Conservation (phyloP, 495 filamentous ascomycete species). For the Daldinia vernicosa region DNA sequence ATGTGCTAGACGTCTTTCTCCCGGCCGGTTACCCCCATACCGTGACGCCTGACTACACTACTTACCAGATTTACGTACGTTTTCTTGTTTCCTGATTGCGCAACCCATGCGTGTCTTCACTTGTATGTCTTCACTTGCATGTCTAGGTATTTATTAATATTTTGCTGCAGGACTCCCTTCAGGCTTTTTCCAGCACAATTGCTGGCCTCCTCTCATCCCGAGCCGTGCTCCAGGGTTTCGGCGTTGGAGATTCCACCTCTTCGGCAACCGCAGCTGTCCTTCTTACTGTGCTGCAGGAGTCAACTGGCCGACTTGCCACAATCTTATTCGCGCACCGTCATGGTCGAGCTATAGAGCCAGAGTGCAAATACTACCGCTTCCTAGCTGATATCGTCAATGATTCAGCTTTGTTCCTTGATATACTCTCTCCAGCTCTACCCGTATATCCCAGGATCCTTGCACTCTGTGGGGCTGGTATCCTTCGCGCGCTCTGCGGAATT, state of each 20-base stretch:
- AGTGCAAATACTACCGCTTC: slow-evolving; percentile 93
- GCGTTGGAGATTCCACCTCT: slow-evolving; percentile 86
- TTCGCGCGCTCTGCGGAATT: slow-evolving; percentile 87
- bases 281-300: slow-evolving; percentile 85
- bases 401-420: slow-evolving; percentile 86
- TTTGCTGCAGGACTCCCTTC: slow-evolving; percentile 74
- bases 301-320: slow-evolving; percentile 83
- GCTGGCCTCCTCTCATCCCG: slow-evolving; percentile 86
- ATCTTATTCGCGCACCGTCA: slow-evolving; percentile 89
- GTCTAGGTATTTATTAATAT: slow-evolving; percentile 4
- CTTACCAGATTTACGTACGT: slow-evolving; percentile 64
- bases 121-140: background rate
- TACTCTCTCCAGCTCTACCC: slow-evolving; percentile 82
- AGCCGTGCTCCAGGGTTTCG: slow-evolving; percentile 90
- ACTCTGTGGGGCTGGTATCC: slow-evolving; percentile 77
- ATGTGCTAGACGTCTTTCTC: slow-evolving; percentile 79
- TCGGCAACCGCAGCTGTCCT: slow-evolving; percentile 89
- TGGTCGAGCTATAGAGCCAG: slow-evolving; percentile 88
- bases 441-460: slow-evolving; percentile 71
- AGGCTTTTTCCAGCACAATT: slow-evolving; percentile 95
- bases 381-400: slow-evolving; percentile 94
- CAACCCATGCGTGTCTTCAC: background rate
- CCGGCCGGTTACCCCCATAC: slow-evolving; percentile 91
- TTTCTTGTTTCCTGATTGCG: slow-evolving; percentile 3
- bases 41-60: slow-evolving; percentile 87